These are phyloP conservation scores for Hyaloperonospora brassicae DNA, from an alignment of 352 stramenopile genomes.

Conservation along the genomic window DNA sequence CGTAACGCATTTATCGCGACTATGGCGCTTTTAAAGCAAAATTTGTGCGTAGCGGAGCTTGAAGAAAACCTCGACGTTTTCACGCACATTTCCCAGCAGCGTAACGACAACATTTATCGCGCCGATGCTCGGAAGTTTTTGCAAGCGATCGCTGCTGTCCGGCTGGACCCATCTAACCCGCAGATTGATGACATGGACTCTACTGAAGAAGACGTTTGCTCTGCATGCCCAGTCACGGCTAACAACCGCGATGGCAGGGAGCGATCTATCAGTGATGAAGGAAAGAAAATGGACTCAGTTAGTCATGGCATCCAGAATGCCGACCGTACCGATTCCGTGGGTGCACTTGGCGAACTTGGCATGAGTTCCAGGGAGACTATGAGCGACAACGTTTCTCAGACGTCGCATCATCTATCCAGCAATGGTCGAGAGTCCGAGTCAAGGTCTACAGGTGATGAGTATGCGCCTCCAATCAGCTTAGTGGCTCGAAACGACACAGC, in stretches of 20 bases:
- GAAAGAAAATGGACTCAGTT: conserved; percentile 70
- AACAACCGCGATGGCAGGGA: conserved; percentile 61
- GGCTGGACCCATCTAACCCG: conserved; percentile 68
- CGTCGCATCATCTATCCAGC: conserved; percentile 41
- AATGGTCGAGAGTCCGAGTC: conserved; percentile 47
- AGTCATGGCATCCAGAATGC: conserved; percentile 33
- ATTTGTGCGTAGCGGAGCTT: conserved; percentile 71
- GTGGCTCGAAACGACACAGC: conserved; percentile 21
- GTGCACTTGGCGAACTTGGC: conserved; percentile 25
- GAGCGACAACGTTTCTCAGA: conserved; percentile 28
- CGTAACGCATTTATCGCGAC: conserved; percentile 65
- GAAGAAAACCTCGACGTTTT: conserved; percentile 72
- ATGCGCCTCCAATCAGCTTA: conserved; percentile 29
- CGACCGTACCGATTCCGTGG: conserved; percentile 23
- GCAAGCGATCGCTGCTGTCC: conserved; percentile 72
- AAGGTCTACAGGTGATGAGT: conserved; percentile 43
- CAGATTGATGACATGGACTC: conserved; percentile 62
- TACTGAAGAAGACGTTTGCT: conserved; percentile 42
- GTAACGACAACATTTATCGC: conserved; percentile 76
- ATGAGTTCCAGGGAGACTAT: conserved; percentile 24
- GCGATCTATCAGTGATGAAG: conserved; percentile 77
- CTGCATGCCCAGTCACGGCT: conserved; percentile 49
- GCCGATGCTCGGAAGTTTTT: conserved; percentile 75
- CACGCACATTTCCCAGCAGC: conserved; percentile 79
- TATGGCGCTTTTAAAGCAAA: conserved; percentile 67